phyloP scores from a whole-genome alignment of 805 yeast genomes.

The Starmerella stellata region DNA sequence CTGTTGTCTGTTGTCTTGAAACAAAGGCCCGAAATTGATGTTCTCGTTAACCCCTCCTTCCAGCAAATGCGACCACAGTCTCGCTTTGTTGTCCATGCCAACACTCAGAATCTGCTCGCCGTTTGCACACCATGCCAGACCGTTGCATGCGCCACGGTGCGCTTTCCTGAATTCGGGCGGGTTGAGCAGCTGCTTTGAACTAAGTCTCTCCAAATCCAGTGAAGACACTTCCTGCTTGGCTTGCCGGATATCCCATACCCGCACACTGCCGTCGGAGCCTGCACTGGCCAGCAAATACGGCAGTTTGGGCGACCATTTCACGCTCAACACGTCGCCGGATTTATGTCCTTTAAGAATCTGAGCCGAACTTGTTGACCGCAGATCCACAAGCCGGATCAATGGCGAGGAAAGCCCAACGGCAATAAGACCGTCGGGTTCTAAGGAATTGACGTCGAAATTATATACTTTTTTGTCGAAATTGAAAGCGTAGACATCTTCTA shows the following conservation, averaged over 20 bases:
- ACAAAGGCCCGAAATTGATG: constrained; percentile 60
- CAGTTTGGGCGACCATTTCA: constrained; percentile 59
- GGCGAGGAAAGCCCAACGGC: constrained; percentile 59
- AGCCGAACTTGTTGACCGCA: constrained; percentile 53
- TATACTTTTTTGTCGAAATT: constrained; percentile 45
- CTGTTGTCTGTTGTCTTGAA: constrained; percentile 46
- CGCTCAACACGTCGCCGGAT: constrained; percentile 34
- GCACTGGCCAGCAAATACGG: constrained; percentile 55
- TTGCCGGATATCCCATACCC: constrained; percentile 72
- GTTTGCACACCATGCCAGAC: constrained; percentile 49
- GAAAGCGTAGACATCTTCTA: constrained; percentile 51
- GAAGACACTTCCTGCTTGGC: constrained; percentile 45
- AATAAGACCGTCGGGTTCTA: constrained; percentile 34
- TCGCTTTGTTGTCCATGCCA: constrained; percentile 64
- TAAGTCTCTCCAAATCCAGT: constrained; percentile 39
- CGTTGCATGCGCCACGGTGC: constrained; percentile 64
- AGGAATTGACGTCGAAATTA: constrained; percentile 42
- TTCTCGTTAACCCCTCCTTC: constrained; percentile 39
- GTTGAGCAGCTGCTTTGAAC: constrained; percentile 17
- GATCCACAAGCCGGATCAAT: constrained; percentile 49
- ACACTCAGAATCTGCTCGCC: constrained; percentile 48
- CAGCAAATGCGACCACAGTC: constrained; percentile 56
- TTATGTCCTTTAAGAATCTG: constrained; percentile 52
- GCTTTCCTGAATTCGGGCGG: constrained; percentile 32
- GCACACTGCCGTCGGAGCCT: constrained; percentile 60